Conservation (phyloP, 2,329 filamentous ascomycete species). For the Lasiodiplodia sp. region DNA sequence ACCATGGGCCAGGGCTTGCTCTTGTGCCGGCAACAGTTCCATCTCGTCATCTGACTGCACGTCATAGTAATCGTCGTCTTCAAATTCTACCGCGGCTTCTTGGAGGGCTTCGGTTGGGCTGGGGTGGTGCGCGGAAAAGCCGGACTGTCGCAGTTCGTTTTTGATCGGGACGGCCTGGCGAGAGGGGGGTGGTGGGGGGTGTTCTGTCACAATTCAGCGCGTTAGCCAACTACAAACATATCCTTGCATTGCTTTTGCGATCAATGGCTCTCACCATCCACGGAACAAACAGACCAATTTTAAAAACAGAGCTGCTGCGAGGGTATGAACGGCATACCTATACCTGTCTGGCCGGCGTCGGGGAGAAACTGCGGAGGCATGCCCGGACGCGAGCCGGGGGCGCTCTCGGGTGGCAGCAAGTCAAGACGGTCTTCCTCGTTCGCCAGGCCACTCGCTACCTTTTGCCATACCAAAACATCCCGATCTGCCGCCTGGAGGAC, state of each 20-base stretch:
- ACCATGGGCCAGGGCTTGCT: constrained; percentile 22
- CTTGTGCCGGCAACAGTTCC: constrained; percentile 31
- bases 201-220: not conserved
- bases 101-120: constrained; percentile 42
- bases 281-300: constrained; percentile 23
- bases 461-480: constrained; percentile 30
- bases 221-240: not conserved
- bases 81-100: constrained; percentile 52
- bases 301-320: constrained; percentile 26
- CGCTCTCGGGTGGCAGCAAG: constrained; percentile 6
- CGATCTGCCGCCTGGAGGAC: constrained; percentile 28
- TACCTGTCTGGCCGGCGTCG: constrained; percentile 18
- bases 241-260: constrained; percentile 11
- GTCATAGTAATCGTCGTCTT: constrained; percentile 60
- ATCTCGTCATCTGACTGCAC: constrained; percentile 57
- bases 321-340: constrained; percentile 28
- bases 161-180: constrained; percentile 11
- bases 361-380: constrained; percentile 5
- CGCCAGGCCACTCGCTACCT: constrained; percentile 20
- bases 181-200: not conserved
- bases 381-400: not conserved
- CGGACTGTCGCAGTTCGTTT: constrained; percentile 16
- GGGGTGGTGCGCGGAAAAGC: constrained; percentile 30
- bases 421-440: constrained; percentile 14
- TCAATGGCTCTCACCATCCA: constrained; percentile 26